Percentiles rank a stretch among this genome's conserved stretches.
Evolutionary conservation across 164 flowering plant genomes (phyloP).

Genomic region (Berberis thunbergii): DNA sequence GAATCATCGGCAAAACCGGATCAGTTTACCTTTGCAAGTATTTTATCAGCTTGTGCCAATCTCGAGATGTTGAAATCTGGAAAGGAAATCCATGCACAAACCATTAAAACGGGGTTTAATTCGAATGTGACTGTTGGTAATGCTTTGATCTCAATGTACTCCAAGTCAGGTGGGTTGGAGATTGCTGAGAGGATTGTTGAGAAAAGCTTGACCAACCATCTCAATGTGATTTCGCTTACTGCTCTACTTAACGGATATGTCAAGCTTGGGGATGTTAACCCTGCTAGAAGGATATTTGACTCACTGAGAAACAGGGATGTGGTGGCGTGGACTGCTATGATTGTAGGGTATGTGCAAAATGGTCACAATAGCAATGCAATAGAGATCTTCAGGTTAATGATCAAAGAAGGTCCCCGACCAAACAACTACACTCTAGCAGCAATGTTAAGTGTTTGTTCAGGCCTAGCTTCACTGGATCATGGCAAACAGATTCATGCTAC

Average conservation of each 20-base stretch:
- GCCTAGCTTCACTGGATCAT: constrained; percentile 55
- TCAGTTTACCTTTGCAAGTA: constrained; percentile 31
- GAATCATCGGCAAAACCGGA: constrained; percentile 16
- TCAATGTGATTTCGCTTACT: constrained; percentile 59
- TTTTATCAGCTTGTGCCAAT: constrained; percentile 40
- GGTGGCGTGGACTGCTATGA: constrained; percentile 95
- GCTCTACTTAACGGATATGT: constrained; percentile 72
- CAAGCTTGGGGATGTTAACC: constrained; percentile 59
- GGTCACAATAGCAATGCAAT: constrained; percentile 52
- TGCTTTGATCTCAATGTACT: constrained; percentile 79
- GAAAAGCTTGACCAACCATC: constrained; percentile 20
- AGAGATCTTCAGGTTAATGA: constrained; percentile 59
- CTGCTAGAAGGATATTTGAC: constrained; percentile 65
- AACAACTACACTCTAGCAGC: constrained; percentile 69
- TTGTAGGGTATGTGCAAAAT: constrained; percentile 73
- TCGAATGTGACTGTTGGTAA: constrained; percentile 44
- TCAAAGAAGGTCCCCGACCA: constrained; percentile 59
- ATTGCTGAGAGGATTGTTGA: constrained; percentile 44
- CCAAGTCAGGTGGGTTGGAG: constrained; percentile 57
- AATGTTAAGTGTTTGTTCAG: constrained; percentile 60
- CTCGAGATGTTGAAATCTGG: constrained; percentile 22
- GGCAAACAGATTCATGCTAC: constrained; percentile 70
- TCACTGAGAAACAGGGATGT: constrained; percentile 56
- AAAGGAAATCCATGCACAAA: constrained; percentile 28
- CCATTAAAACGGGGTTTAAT: constrained; percentile 30